Conservation (phyloP, 1,284 basidiomycete species). For the Xanthoconium separans region DNA sequence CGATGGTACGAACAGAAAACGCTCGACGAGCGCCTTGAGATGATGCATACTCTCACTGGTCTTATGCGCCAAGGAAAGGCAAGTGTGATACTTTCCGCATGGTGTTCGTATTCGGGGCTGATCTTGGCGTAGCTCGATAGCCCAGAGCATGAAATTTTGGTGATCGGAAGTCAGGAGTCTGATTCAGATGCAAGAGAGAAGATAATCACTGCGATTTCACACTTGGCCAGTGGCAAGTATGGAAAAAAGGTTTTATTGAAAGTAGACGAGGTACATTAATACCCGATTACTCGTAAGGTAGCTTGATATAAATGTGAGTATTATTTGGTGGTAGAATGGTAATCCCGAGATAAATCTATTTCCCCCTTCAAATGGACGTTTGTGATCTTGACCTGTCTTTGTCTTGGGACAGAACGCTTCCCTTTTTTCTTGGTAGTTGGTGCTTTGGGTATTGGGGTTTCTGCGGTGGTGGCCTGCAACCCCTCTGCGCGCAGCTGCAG, state of each 20-base stretch:
- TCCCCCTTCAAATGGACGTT: conserved; percentile 84
- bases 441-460: conserved; percentile 51
- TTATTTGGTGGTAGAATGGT: conserved; percentile 38
- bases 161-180: conserved; percentile 46
- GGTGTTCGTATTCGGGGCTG: not conserved
- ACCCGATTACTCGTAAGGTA: not conserved
- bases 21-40: conserved; percentile 38
- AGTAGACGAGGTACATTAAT: conserved; percentile 39
- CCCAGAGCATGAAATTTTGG: conserved; percentile 66
- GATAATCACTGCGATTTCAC: conserved; percentile 49
- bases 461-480: conserved; percentile 69
- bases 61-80: conserved; percentile 59
- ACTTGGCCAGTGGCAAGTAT: conserved; percentile 51
- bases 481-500: conserved; percentile 51
- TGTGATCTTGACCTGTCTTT: conserved; percentile 78
- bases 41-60: conserved; percentile 53
- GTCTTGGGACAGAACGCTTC: conserved; percentile 71
- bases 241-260: conserved; percentile 73
- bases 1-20: conserved; percentile 62
- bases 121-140: conserved; percentile 50
- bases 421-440: conserved; percentile 74
- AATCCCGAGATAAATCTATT: conserved; percentile 80
- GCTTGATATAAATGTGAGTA: not conserved
- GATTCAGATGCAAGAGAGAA: conserved; percentile 51
- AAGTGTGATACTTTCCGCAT: conserved; percentile 9